Evolutionary conservation across 257 asterid genomes (phyloP).

Genomic region (Penstemon eatonii): DNA sequence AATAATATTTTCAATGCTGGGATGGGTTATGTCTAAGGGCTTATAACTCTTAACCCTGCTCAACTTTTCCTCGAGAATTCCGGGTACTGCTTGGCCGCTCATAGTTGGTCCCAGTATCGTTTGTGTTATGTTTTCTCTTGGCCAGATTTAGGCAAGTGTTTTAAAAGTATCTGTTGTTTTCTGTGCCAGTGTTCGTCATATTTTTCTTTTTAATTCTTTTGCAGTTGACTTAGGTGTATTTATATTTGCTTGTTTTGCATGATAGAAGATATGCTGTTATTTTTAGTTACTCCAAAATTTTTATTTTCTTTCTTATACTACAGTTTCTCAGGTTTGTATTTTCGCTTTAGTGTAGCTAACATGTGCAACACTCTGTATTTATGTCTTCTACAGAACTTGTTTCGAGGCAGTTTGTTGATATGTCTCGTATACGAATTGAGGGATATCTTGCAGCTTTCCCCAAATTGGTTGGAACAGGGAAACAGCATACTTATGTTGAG

Average conservation of each 20-base stretch:
- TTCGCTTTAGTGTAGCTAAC: slow-evolving; percentile 7
- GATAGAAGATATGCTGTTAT: background rate
- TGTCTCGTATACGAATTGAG: slow-evolving; percentile 94
- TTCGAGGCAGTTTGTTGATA: slow-evolving; percentile 95
- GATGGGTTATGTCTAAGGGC: too few relatives aligned
- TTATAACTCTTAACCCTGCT: too few relatives aligned
- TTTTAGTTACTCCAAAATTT: background rate
- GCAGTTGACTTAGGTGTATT: background rate
- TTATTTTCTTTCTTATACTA: background rate
- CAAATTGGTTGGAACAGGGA: slow-evolving; percentile 87
- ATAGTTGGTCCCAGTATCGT: too few relatives aligned
- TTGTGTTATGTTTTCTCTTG: too few relatives aligned
- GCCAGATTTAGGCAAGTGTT: too few relatives aligned
- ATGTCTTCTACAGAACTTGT: slow-evolving; percentile 66
- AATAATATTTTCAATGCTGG: too few relatives aligned
- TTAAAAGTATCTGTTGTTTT: too few relatives aligned
- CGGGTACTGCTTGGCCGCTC: too few relatives aligned
- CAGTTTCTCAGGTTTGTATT: background rate
- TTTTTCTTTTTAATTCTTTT: too few relatives aligned
- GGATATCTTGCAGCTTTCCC: slow-evolving; percentile 98
- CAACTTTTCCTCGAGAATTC: too few relatives aligned
- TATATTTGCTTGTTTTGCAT: background rate
- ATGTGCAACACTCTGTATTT: slow-evolving; percentile 29
- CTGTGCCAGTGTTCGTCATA: too few relatives aligned
- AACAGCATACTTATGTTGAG: slow-evolving; percentile 89